Evolutionary conservation across 495 filamentous ascomycete species (phyloP).

Genomic region (Saxispiralis lemnorum): DNA sequence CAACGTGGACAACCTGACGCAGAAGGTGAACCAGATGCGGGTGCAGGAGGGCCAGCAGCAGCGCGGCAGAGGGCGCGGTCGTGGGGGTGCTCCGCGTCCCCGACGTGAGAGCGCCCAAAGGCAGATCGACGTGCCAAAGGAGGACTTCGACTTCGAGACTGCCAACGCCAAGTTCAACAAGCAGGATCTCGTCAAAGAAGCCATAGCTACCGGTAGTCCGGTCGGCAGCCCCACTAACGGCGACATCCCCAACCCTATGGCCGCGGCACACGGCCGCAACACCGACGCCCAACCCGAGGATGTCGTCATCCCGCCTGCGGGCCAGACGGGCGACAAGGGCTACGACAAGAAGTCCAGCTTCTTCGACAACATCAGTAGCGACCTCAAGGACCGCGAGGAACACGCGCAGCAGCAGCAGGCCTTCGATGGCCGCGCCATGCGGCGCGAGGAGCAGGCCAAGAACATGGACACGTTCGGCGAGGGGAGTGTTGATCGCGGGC

Average conservation of each 20-base stretch:
- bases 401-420: slow-evolving; percentile 28
- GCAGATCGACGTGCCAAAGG: slow-evolving; percentile 60
- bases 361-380: slow-evolving; percentile 94
- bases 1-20: slow-evolving; percentile 57
- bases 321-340: slow-evolving; percentile 24
- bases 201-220: slow-evolving; percentile 59
- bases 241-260: slow-evolving; percentile 6
- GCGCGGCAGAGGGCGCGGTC: slow-evolving; percentile 38
- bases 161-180: slow-evolving; percentile 98
- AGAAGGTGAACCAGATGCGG: slow-evolving; percentile 76
- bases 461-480: slow-evolving; percentile 99
- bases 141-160: slow-evolving; percentile 84
- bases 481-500: slow-evolving; percentile 74
- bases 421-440: slow-evolving; percentile 73
- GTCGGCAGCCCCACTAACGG: slow-evolving; percentile 4
- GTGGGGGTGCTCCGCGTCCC: slow-evolving; percentile 31
- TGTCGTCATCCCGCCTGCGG: slow-evolving; percentile 25
- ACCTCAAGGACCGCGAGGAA: slow-evolving; percentile 75
- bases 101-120: slow-evolving; percentile 37
- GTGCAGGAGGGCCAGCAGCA: slow-evolving; percentile 19
- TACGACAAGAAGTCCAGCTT: slow-evolving; percentile 82
- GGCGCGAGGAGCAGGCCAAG: slow-evolving; percentile 78
- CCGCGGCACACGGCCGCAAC: slow-evolving; percentile 18
- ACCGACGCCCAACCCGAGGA: slow-evolving; percentile 19
- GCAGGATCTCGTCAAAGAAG: slow-evolving; percentile 81